Conservation (phyloP, 352 stramenopile genomes). For the Pythium phragmiticola region DNA sequence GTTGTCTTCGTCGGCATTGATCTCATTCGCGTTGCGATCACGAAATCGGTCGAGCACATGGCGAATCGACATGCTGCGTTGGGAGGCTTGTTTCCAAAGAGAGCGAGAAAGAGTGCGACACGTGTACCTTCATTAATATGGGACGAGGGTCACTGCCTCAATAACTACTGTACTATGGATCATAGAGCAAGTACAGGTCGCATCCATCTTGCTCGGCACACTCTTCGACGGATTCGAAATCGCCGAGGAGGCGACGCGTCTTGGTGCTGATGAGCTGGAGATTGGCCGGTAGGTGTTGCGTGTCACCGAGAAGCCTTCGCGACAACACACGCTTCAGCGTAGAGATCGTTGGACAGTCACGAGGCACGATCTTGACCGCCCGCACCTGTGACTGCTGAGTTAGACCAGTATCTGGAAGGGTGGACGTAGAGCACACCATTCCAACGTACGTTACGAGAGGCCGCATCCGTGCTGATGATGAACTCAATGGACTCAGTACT, state of each 20-base stretch:
- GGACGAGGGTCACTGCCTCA: conserved; percentile 13
- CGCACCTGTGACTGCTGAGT: conserved; percentile 7
- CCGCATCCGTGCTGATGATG: conserved; percentile 14
- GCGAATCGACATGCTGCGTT: conserved; percentile 9
- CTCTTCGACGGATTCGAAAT: conserved; percentile 22
- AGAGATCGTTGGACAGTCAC: conserved; percentile 14
- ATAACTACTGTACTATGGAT: conserved; percentile 18
- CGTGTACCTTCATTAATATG: neutral
- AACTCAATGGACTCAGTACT: conserved; percentile 1
- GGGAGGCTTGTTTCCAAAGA: neutral
- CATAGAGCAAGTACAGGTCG: conserved; percentile 27
- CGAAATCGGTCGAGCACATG: conserved; percentile 5
- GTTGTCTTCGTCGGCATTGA: neutral
- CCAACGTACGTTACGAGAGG: conserved; percentile 6
- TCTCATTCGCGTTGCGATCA: neutral
- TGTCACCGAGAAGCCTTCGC: conserved; percentile 15
- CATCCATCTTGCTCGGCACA: conserved; percentile 19
- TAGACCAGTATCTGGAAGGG: neutral
- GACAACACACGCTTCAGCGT: conserved; percentile 24
- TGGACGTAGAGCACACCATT: neutral
- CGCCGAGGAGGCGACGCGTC: conserved; percentile 21
- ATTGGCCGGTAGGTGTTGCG: conserved; percentile 18
- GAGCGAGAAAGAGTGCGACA: neutral
- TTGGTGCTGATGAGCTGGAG: conserved; percentile 21
- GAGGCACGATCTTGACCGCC: conserved; percentile 1